Evolutionary conservation across 2,329 filamentous ascomycete species (phyloP).

Genomic region (Cyclaneusma minus): DNA sequence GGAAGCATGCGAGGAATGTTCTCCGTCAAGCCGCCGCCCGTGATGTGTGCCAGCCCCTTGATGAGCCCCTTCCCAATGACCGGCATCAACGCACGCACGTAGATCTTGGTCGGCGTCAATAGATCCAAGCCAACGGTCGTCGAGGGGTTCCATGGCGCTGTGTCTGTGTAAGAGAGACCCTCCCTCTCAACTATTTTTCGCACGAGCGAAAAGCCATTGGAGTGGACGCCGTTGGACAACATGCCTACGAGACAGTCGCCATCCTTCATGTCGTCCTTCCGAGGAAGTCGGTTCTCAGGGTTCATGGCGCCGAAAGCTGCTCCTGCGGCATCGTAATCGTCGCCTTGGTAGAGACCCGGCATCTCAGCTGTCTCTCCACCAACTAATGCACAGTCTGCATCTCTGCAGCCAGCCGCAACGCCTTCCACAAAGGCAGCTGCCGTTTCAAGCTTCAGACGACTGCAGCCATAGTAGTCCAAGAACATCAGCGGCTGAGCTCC

Average conservation of each 20-base stretch:
- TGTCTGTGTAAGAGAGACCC: slow-evolving; percentile 53
- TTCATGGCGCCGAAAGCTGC: slow-evolving; percentile 76
- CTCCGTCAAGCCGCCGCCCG: slow-evolving; percentile 80
- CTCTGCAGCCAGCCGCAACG: slow-evolving; percentile 73
- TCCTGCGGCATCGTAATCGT: slow-evolving; percentile 87
- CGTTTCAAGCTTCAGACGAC: slow-evolving; percentile 62
- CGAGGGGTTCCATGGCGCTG: slow-evolving; percentile 59
- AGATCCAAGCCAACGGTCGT: slow-evolving; percentile 58
- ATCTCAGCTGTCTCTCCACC: slow-evolving; percentile 97
- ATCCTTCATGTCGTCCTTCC: slow-evolving; percentile 56
- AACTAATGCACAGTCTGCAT: slow-evolving; percentile 79
- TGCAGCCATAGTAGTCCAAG: slow-evolving; percentile 95
- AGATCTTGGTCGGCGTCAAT: slow-evolving; percentile 83
- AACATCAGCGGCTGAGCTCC: slow-evolving; percentile 92
- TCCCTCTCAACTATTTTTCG: slow-evolving; percentile 69
- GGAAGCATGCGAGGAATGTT: slow-evolving; percentile 94
- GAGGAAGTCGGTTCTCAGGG: slow-evolving; percentile 55
- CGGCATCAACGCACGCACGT: slow-evolving; percentile 68
- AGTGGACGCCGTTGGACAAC: slow-evolving; percentile 76
- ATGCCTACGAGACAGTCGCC: slow-evolving; percentile 82
- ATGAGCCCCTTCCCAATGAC: slow-evolving; percentile 47
- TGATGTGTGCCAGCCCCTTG: slow-evolving; percentile 94
- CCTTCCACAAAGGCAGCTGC: slow-evolving; percentile 82
- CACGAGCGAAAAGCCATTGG: slow-evolving; percentile 95
- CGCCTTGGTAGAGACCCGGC: slow-evolving; percentile 69